Conservation (phyloP, 208 protist genomes). For the Leptomonas pyrrhocoris region DNA sequence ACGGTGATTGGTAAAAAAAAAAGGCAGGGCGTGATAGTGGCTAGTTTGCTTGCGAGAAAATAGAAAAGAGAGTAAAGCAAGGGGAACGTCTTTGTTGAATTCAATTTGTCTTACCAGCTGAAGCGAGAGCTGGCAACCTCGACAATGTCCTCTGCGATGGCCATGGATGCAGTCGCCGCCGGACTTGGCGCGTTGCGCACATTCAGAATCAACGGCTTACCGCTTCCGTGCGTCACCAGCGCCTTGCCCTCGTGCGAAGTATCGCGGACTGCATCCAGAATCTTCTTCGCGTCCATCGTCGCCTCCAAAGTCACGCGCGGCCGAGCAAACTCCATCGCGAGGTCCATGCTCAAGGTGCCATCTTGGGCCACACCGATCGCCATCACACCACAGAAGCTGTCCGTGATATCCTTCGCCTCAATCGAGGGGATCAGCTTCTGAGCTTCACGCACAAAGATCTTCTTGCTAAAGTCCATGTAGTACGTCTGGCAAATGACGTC, state of each 20-base stretch:
- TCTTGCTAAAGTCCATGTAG: conserved; percentile 62
- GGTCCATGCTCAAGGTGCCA: conserved; percentile 67
- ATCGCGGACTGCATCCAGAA: conserved; percentile 43
- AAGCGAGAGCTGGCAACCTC: conserved; percentile 59
- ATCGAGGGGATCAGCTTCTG: conserved; percentile 79
- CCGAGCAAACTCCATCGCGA: conserved; percentile 75
- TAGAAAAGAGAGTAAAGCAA: background rate
- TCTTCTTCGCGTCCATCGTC: conserved; percentile 38
- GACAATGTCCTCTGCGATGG: conserved; percentile 90
- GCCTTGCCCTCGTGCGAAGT: conserved; percentile 16
- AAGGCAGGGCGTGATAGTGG: too few relatives aligned
- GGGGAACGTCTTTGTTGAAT: background rate
- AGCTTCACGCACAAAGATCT: conserved; percentile 65
- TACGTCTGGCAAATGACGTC: conserved; percentile 62
- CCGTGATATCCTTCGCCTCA: conserved; percentile 61
- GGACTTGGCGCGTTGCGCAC: conserved; percentile 92
- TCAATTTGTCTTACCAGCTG: conserved; percentile 32
- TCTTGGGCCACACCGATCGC: conserved; percentile 57
- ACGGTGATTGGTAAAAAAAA: conserved; percentile 7
- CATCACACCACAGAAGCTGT: conserved; percentile 82
- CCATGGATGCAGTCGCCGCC: conserved; percentile 82
- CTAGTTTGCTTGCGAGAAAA: too few relatives aligned
- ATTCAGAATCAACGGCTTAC: conserved; percentile 72
- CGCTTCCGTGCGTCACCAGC: conserved; percentile 8
- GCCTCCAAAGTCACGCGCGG: conserved; percentile 58